Evolutionary conservation across 495 filamentous ascomycete genomes (phyloP).

Genomic region (Thozetella sp.): DNA sequence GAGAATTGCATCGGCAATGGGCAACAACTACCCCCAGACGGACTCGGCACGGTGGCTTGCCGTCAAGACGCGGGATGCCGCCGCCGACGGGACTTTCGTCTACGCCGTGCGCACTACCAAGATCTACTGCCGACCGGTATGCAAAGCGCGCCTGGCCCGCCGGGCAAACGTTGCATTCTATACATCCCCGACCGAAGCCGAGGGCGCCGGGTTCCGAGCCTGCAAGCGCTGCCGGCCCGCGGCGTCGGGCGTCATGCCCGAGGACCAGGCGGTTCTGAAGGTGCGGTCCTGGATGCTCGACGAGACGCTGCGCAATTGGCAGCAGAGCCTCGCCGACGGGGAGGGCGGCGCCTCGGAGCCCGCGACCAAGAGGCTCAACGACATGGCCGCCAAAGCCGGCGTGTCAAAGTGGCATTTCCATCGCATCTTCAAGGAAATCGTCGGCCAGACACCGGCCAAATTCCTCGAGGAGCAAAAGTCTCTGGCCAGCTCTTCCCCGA

Average conservation of each 20-base stretch:
- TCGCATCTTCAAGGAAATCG: slow-evolving; percentile 62
- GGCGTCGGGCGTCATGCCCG: slow-evolving; percentile 25
- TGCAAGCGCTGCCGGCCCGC: slow-evolving; percentile 69
- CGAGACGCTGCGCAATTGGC: not conserved
- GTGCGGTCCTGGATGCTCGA: slow-evolving; percentile 35
- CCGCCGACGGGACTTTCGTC: slow-evolving; percentile 54
- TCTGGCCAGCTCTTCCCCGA: no score
- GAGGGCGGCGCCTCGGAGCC: slow-evolving; percentile 11
- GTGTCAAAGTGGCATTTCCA: slow-evolving; percentile 65
- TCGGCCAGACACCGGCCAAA: slow-evolving; percentile 59
- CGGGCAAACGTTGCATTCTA: slow-evolving; percentile 64
- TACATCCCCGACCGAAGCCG: slow-evolving; percentile 54
- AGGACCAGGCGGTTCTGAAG: slow-evolving; percentile 47
- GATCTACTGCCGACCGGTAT: slow-evolving; percentile 67
- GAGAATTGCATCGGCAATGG: not conserved
- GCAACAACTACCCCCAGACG: not conserved
- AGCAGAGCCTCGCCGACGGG: not conserved
- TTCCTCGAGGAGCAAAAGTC: slow-evolving; percentile 34
- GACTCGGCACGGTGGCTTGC: slow-evolving; percentile 20
- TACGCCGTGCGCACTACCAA: slow-evolving; percentile 65
- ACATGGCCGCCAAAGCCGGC: slow-evolving; percentile 53
- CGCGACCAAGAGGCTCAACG: slow-evolving; percentile 42
- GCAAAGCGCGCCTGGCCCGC: slow-evolving; percentile 60
- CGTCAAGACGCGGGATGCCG: slow-evolving; percentile 50
- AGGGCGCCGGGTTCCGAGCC: slow-evolving; percentile 56